Base-by-base conservation (phyloP, 345 rosid species). In the Cardamine resedifolia region DNA sequence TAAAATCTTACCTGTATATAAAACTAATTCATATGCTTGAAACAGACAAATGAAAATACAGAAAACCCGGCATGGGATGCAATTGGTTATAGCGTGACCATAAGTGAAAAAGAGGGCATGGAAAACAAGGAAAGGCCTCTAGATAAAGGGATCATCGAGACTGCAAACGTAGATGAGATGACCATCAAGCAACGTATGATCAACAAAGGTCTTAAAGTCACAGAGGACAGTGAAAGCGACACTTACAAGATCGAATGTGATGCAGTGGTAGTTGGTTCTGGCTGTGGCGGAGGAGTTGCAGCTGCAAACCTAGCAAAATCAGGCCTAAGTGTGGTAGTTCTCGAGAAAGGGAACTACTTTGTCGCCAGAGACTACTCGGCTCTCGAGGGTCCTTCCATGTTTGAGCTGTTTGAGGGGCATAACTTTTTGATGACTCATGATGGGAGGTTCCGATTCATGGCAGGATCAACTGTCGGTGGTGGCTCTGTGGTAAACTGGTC, bases 261-360 rank as follows among this genome's bases (percentile, higher is more conserved):
- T 70, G 90, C 78, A 4, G 86, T 83, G 23, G 73, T 88, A 7
- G 67, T 88, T 10, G 94, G 90, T 23, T 84, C 90, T 7, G 89
- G 90, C 48, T 84, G 90, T 7, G 90, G 94, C 8, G 90, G 90
- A 66, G 94, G 86, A 6, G 89, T 86, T 64, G 90, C 94, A 49
- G 94, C 90, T n/a, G 85, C 86, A 26, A 74, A 78, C 66, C 89
- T 88, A 34, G 93, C 90, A 52, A 82, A 71, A 36, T 81, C 87
- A 2, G 93, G 94, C 18, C 84, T 64, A 21, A 88, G 68, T 26
- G 90, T 86, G 16, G 39, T 88, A 20, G 86, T 88, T 60, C 69
- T 88, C 15, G 94, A 88, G 78, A 88, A 88, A 79, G 90, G 88
- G 20, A 88, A 86, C 79, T 88, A 88, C 71, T 88, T 83, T 43